These are phyloP conservation scores for Pythium folliculosum DNA, from an alignment of 352 stramenopile species.

Conservation along the genomic window DNA sequence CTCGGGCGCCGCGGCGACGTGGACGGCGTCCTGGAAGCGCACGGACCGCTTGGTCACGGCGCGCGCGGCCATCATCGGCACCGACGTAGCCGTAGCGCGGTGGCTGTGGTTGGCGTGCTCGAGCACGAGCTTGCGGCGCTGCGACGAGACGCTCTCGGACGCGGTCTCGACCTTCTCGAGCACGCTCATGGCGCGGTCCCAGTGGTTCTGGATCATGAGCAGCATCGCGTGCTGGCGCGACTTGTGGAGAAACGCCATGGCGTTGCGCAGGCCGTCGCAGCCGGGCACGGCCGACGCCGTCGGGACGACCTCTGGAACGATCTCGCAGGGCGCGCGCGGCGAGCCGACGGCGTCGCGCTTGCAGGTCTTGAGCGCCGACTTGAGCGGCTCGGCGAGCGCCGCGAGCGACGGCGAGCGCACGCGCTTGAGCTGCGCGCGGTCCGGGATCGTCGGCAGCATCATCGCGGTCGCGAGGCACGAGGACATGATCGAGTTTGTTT, in stretches of 20 bases:
- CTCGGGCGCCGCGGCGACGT: slow-evolving; percentile 51
- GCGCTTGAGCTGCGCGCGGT: slow-evolving; percentile 29
- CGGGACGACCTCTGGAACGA: background rate
- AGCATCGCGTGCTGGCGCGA: slow-evolving; percentile 73
- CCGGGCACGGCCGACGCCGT: slow-evolving; percentile 34
- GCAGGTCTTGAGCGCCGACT: slow-evolving; percentile 57
- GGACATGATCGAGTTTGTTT: slow-evolving; percentile 31
- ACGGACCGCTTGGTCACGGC: slow-evolving; percentile 38
- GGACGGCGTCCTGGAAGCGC: slow-evolving; percentile 61
- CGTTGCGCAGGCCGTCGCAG: slow-evolving; percentile 66
- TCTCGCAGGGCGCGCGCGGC: slow-evolving; percentile 40
- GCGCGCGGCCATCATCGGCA: background rate
- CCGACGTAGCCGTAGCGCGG: slow-evolving; percentile 12
- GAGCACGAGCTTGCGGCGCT: slow-evolving; percentile 68
- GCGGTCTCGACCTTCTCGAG: slow-evolving; percentile 77
- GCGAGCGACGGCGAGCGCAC: slow-evolving; percentile 30
- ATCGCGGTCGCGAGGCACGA: slow-evolving; percentile 53
- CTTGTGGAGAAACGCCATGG: slow-evolving; percentile 62
- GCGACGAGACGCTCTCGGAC: slow-evolving; percentile 61
- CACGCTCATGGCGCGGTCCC: slow-evolving; percentile 69
- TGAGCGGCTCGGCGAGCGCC: slow-evolving; percentile 34
- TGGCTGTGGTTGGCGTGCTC: slow-evolving; percentile 47
- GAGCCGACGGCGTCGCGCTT: slow-evolving; percentile 57
- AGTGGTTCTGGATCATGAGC: slow-evolving; percentile 80
- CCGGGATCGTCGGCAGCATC: slow-evolving; percentile 19